Base-by-base conservation (phyloP, 2,329 filamentous ascomycete genomes). In the Pseudocercospora vitis region DNA sequence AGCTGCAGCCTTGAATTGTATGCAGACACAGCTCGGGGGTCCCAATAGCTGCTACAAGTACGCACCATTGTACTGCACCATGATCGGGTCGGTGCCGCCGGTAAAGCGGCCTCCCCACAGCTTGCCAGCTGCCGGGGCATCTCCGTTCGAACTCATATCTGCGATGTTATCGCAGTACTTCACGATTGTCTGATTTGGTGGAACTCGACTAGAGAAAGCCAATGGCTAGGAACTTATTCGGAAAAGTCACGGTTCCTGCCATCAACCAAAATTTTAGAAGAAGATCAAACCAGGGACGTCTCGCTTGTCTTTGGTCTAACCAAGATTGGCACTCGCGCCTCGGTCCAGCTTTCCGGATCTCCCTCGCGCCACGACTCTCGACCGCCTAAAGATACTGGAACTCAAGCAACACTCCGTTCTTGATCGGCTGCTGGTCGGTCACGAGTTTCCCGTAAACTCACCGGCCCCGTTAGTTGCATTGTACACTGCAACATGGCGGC, bases 41-140 rank as follows among this genome's bases (percentile, higher is more conserved):
- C 16, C 19, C 23, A 16, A 40, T 5, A 42, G 5, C 12, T 2
- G n/a, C 18, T 21, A 19, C n/a, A 12, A 23, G 21, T 14, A 45
- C 42, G 28, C 14, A 45, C 42, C 42, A 71, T 95, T 95, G 78
- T 92, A 95, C 62, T 87, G 79, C 57, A 85, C 80, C 89, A 95
- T 95, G 48, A 95, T 81, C 50, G 89, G 88, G 73, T 95, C 89
- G 62, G 92, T 83, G 63, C 82, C 87, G 76, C 89, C 80, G 59
- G 81, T 84, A 68, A 85, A 84, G 58, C 81, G 76, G 61, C 81
- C 81, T 62, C 81, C 81, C 81, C 81, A 83, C 52, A 83, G 77
- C 78, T 82, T 82, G 63, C 60, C 60, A 14, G 63, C 60, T 18
- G 62, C 58, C 14, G 63, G 63, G 39, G 61, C 57, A 46, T 60